Evolutionary conservation across 2,329 filamentous ascomycete genomes (phyloP), one percentile per base, ranked within the genome.

Genomic region (Xylariaceae sp.): DNA sequence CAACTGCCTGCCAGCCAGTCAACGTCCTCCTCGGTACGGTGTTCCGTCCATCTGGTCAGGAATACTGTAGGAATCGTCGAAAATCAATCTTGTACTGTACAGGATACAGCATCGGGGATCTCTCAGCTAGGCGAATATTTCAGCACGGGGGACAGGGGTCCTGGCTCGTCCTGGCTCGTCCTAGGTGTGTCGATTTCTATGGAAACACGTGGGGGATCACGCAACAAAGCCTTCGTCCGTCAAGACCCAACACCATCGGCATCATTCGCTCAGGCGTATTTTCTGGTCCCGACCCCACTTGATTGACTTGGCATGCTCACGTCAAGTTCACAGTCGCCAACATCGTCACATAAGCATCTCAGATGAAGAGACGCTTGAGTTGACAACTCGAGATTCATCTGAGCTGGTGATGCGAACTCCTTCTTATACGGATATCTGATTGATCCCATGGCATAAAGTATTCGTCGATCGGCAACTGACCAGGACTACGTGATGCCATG

Each of bases 241-340:
- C 56, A 37, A 50, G 10, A 51, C 39, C 53, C 42, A 17, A 53
- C 35, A 39, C 48, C 50, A 23, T 34, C 34, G 48, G 34, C 53
- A n/a, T 18, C 34, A 13, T 50, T 59, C 13, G 13, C 47, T 30
- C 53, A 10, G 6, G 67, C 65, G 68, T 68, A 70, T 37, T 58
- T 67, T 49, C 44, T 30, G 65, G 68, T 64, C 64, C 52, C 60
- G 53, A 60, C 57, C 55, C 68, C 68, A 70, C 63, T 64, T 59
- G 23, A 17, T 37, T 37, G 39, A 18, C 69, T 69, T 70, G 67
- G 68, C 66, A 57, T 55, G 48, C 61, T 66, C 63, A 67, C 63
- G 60, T 69, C 66, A 66, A 66, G 62, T 64, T 66, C 61, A 42
- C 8, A 63, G 37, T 42, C 34, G 18, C 37, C 35, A 42, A 23